Evolutionary conservation across 1,284 basidiomycete genomes (phyloP), one percentile per base, ranked within the genome.

Genomic region (Chalciporus sp.): DNA sequence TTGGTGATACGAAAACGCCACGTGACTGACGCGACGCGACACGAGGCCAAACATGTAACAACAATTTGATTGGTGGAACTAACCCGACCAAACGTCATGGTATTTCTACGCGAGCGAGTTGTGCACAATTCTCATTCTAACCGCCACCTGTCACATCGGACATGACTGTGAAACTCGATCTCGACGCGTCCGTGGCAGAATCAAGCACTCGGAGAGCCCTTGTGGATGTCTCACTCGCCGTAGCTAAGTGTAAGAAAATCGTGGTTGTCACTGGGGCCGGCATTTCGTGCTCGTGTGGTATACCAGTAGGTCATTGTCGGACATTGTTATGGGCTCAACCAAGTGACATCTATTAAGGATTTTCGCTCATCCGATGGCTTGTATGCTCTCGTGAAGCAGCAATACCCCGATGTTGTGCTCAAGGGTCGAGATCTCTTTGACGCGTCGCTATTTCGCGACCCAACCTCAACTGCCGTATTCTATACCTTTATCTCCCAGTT

Each of bases 401-500:
- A 87, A 68, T 91, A 93, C 65, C 92, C 92, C 12, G 84, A 91
- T 62, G 82, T 86, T 10, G 87, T 95, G 43, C 71, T 94, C 43
- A 92, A 92, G 71, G 94, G 94, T 47, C 88, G 90, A 60, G 94
- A 95, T 67, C 81, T 95, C 37, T 96, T 96, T 73, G 91, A 94
- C 70, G 88, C 92, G 42, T 87, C 89, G 26, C 77, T 94, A 11
- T 95, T 96, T 74, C 84, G 88, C 19, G 89, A 94, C 66, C 77
- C 88, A 19, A 85, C 81, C n/a, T 93, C 94, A 3, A 92, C 92
- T 1, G 82, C 93, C 6, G 81, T 96, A 26, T 98, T 98, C 72
- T 95, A 95, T 73, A 91, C 93, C 0, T 97, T 98, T 75, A 94
- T 98, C 55, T 90, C 94, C 5, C 85, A 92, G 65, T 85, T 98